Conservation (phyloP, 1,284 basidiomycete species). For the Ustilago trichophora region DNA sequence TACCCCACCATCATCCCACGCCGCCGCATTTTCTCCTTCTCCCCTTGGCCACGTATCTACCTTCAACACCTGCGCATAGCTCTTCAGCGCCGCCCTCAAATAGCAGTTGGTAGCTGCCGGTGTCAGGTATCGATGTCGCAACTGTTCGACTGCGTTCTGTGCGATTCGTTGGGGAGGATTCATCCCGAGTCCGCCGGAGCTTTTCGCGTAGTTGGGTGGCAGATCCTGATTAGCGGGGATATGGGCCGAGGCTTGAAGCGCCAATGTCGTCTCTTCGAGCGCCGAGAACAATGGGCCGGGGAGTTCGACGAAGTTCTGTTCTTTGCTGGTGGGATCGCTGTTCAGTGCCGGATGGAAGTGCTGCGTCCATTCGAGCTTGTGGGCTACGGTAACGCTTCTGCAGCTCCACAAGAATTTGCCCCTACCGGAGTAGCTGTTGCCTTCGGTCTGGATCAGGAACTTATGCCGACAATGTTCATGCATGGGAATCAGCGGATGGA, state of each 20-base stretch:
- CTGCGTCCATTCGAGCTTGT: constrained; percentile 56
- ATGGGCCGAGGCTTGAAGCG: constrained; percentile 11
- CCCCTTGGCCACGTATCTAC: constrained; percentile 36
- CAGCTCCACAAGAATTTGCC: constrained; percentile 51
- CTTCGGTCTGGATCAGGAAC: constrained; percentile 54
- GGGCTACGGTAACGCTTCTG: constrained; percentile 40
- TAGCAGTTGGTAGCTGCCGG: constrained; percentile 53
- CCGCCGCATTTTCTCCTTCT: constrained; percentile 12
- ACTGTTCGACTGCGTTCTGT: constrained; percentile 33
- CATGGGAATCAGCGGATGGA: constrained; percentile 38
- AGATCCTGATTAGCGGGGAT: not conserved
- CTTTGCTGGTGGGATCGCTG: constrained; percentile 11
- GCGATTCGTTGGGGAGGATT: constrained; percentile 44
- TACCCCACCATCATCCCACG: constrained; percentile 22
- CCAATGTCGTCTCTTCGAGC: constrained; percentile 23
- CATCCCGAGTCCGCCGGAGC: not conserved
- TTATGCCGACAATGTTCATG: constrained; percentile 51
- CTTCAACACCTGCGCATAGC: constrained; percentile 26
- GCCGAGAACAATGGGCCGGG: constrained; percentile 36
- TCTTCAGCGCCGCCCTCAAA: constrained; percentile 35
- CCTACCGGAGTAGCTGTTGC: constrained; percentile 53
- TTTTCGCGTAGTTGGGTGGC: not conserved
- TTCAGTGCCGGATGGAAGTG: constrained; percentile 57
- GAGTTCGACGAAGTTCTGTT: constrained; percentile 47
- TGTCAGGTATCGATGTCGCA: constrained; percentile 48